phyloP scores from a whole-genome alignment of 1,284 basidiomycete species.

The Vanrija sp. region DNA sequence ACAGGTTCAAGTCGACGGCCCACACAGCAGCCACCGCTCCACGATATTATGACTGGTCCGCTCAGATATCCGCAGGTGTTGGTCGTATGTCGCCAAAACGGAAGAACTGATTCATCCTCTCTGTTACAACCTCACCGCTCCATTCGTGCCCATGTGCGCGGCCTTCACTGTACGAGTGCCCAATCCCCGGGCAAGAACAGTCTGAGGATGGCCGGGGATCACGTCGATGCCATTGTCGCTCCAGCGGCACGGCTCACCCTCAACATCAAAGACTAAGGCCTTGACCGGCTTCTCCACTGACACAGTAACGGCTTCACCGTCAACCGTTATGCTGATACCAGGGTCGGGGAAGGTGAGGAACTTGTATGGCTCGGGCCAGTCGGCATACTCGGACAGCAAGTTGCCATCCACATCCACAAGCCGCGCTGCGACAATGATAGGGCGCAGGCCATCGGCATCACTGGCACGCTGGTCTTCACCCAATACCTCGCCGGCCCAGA shows the following conservation, averaged over 20 bases:
- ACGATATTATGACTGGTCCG: no score
- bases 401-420: slow-evolving; percentile 52
- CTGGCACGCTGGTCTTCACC: slow-evolving; percentile 62
- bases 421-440: slow-evolving; percentile 69
- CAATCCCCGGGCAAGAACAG: no score
- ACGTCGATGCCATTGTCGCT: no score
- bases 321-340: slow-evolving; percentile 57
- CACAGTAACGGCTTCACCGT: slow-evolving; percentile 62
- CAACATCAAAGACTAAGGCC: slow-evolving; percentile 73
- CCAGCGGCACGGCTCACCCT: slow-evolving; percentile 23
- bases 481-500: slow-evolving; percentile 65
- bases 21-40: no score
- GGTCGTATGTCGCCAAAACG: no score
- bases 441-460: slow-evolving; percentile 55
- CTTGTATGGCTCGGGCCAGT: slow-evolving; percentile 86
- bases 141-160: no score
- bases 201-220: no score
- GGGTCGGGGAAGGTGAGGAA: slow-evolving; percentile 72
- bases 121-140: no score
- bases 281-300: slow-evolving; percentile 70
- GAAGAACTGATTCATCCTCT: no score
- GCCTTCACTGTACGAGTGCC: no score
- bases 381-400: slow-evolving; percentile 63
- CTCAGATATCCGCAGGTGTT: no score
- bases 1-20: no score